Evolutionary conservation across 306 rosid genomes (phyloP).

Genomic region (Clitoria ternatea): DNA sequence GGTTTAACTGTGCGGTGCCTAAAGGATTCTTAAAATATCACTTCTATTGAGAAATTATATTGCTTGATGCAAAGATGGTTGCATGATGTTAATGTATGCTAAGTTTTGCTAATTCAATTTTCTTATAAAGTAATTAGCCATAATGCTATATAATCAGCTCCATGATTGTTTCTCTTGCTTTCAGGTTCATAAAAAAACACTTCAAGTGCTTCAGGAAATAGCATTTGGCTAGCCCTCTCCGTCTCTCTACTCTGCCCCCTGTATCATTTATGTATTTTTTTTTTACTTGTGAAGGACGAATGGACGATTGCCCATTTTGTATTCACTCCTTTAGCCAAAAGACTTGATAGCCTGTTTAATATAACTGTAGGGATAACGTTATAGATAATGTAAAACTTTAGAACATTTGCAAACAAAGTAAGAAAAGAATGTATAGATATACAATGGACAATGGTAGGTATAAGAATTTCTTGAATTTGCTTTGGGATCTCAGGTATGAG

Average conservation of each 20-base stretch:
- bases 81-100: background rate
- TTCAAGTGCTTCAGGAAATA: slow-evolving; percentile 78
- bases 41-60: background rate
- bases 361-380: slow-evolving; percentile 20
- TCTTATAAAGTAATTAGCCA: background rate
- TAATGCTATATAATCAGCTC: background rate
- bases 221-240: slow-evolving; percentile 49
- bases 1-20: background rate
- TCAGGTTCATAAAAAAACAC: slow-evolving; percentile 92
- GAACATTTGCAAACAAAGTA: slow-evolving; percentile 13
- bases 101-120: background rate
- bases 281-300: background rate
- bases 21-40: background rate
- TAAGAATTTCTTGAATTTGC: background rate
- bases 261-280: background rate
- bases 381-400: background rate
- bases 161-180: slow-evolving; percentile 9
- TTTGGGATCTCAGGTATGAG: background rate
- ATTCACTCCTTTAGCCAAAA: slow-evolving; percentile 14
- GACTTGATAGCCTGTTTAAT: slow-evolving; percentile 19
- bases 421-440: background rate
- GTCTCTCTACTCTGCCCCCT: background rate
- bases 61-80: background rate
- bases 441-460: background rate
- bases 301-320: slow-evolving; percentile 7